Conservation (phyloP, 179 eudicot genomes). For the Drosera spatulata region DNA sequence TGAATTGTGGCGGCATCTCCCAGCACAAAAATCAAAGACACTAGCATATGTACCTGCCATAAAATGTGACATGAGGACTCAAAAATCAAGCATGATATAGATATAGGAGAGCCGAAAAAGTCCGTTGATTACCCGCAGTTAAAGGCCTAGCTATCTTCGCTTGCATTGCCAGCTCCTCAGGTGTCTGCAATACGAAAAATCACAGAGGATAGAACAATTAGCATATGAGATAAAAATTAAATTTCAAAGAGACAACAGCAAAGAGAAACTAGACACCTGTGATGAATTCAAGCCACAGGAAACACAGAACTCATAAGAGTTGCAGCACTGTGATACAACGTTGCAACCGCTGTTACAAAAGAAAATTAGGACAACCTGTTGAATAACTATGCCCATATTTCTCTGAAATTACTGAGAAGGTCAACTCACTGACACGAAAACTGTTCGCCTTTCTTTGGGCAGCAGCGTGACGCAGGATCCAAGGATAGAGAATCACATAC, state of each 20-base stretch:
- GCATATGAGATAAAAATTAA: neutral
- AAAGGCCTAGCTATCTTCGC: slow-evolving; percentile 80
- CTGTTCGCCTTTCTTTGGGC: slow-evolving; percentile 61
- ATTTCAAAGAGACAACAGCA: neutral
- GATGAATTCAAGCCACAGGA: slow-evolving; percentile 89
- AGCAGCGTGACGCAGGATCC: slow-evolving; percentile 75
- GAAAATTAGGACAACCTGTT: slow-evolving; percentile 10
- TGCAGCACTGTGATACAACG: slow-evolving; percentile 81
- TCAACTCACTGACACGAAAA: slow-evolving; percentile 97
- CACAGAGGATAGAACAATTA: no score
- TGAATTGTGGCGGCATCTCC: slow-evolving; percentile 97
- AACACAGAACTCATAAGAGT: slow-evolving; percentile 90
- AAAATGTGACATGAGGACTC: neutral
- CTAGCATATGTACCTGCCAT: slow-evolving; percentile 65
- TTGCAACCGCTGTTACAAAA: slow-evolving; percentile 74
- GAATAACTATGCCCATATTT: slow-evolving; percentile 3
- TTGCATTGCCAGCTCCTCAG: slow-evolving; percentile 44
- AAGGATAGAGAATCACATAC: slow-evolving; percentile 86
- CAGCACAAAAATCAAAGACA: slow-evolving; percentile 88
- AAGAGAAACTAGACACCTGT: slow-evolving; percentile 24
- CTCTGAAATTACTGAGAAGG: slow-evolving; percentile 10
- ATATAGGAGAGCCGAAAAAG: neutral
- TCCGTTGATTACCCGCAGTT: slow-evolving; percentile 53
- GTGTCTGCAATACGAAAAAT: slow-evolving; percentile 29
- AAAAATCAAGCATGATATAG: neutral